Evolutionary conservation across 129 eudicot species (phyloP), one percentile per base, ranked within the genome.

Genomic region (Centrapalus pauciflorus): DNA sequence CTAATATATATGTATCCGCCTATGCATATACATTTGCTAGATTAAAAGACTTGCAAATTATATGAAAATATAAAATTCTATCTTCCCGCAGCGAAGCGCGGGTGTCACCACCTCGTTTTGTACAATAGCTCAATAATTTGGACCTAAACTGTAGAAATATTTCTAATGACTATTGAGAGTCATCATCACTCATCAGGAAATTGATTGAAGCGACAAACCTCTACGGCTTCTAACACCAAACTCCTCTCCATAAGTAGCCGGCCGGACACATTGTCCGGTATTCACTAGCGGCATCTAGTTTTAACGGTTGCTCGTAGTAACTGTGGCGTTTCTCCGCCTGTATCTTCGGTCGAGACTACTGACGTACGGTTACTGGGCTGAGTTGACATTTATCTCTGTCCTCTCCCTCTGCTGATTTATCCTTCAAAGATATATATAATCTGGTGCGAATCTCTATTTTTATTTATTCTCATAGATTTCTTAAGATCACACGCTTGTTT

Each of bases 191-290:
- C 61, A 13, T 55, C 61, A 11, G 12, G 34, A 38, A 40, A 41
- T n/a, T 14, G 11, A 46, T 65, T 28, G 23, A 28, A 65, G 58
- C 58, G 58, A 65, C 29, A 65, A 65, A 24, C 69, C 69, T 34
- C 76, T 71, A 71, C 62, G 62, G 69, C 76, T 71, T 71, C 69
- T 19, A 16, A 70, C 40, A 35, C 75, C 66, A 40, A 38, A 41
- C 61, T 28, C 14, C 4, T 4, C 34, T 48, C 54, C 29, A 9
- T 8, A 60, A 49, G 62, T 71, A 20, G 52, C 70, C 70, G 43
- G 63, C 62, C 70, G n/a, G 61, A 34, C 21, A 72, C 62, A 28
- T 59, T 67, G 23, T 38, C 51, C 54, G 32, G 7, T 30, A 37
- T n/a, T 30, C 21, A 51, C 24, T 35, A 62, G 62, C 61, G 50